Conservation (phyloP, 352 stramenopile species). For the Globisporangium okanoganense region DNA sequence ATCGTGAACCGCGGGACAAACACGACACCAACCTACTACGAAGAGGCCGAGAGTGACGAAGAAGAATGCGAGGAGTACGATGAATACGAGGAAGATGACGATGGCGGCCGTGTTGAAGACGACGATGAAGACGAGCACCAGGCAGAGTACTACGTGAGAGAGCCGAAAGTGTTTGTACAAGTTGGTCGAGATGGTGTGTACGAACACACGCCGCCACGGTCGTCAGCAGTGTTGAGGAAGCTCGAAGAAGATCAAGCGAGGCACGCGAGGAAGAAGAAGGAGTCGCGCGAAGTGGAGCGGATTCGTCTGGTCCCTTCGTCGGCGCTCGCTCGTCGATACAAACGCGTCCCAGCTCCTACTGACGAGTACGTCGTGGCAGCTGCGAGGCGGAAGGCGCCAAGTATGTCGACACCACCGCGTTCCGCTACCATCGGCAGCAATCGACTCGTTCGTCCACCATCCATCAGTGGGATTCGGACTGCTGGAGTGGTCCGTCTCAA, state of each 20-base stretch:
- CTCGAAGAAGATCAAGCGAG: constrained; percentile 26
- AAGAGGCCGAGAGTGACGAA: constrained; percentile 24
- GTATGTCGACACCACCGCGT: constrained; percentile 27
- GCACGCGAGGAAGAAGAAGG: constrained; percentile 20
- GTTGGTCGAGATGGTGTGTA: constrained; percentile 34
- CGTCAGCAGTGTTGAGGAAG: constrained; percentile 35
- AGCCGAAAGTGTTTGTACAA: constrained; percentile 48
- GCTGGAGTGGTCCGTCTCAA: constrained; percentile 1
- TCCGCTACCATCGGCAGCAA: background rate
- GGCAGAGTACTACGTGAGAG: constrained; percentile 25
- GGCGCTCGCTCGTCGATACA: constrained; percentile 39
- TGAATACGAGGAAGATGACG: constrained; percentile 24
- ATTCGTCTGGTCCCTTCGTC: constrained; percentile 46
- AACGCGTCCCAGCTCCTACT: constrained; percentile 31
- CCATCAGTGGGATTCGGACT: constrained; percentile 7
- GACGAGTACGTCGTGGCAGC: constrained; percentile 3
- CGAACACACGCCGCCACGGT: constrained; percentile 22
- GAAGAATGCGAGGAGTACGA: constrained; percentile 13
- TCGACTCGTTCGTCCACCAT: background rate
- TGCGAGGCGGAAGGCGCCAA: constrained; percentile 16
- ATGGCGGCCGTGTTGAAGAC: constrained; percentile 16
- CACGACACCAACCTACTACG: constrained; percentile 10
- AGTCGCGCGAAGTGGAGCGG: constrained; percentile 36
- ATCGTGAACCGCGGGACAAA: constrained; percentile 22
- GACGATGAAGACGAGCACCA: constrained; percentile 22